Conservation (phyloP, 148 eudicot species). For the Vaccinium darrowii region DNA sequence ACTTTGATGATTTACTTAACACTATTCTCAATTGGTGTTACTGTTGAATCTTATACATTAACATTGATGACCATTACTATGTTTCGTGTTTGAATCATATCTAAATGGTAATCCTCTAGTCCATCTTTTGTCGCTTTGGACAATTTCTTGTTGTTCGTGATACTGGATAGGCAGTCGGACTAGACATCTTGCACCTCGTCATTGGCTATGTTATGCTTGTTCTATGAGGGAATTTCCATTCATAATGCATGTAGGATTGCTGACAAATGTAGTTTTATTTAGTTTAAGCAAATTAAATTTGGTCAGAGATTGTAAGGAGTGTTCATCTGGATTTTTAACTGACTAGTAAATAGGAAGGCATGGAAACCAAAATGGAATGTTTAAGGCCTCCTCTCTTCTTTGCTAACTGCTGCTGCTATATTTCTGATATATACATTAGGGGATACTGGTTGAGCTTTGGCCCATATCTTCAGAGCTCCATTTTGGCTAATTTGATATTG, state of each 20-base stretch:
- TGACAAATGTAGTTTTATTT: too few relatives aligned
- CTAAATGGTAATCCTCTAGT: not conserved
- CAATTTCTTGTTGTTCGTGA: too few relatives aligned
- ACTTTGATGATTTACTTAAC: too few relatives aligned
- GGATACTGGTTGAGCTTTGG: conserved; percentile 17
- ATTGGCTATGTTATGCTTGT: too few relatives aligned
- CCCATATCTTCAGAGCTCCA: conserved; percentile 61
- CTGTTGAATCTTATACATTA: not conserved
- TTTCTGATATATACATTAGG: conserved; percentile 38
- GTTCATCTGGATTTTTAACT: conserved; percentile 17
- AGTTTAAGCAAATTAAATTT: too few relatives aligned
- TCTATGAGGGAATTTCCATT: too few relatives aligned
- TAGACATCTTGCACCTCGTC: too few relatives aligned
- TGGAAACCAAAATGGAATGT: conserved; percentile 14
- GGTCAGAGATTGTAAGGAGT: too few relatives aligned
- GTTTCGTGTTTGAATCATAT: not conserved
- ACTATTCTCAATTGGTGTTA: too few relatives aligned
- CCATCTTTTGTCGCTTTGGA: too few relatives aligned
- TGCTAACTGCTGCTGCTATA: conserved; percentile 29
- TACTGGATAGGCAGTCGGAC: too few relatives aligned
- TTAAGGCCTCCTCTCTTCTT: conserved; percentile 18
- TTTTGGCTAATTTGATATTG: conserved; percentile 56
- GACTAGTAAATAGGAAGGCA: conserved; percentile 1
- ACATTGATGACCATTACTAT: not conserved
- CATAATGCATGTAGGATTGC: too few relatives aligned